phyloP scores from a whole-genome alignment of 495 filamentous ascomycete genomes.

The Penicillium turbatum region DNA sequence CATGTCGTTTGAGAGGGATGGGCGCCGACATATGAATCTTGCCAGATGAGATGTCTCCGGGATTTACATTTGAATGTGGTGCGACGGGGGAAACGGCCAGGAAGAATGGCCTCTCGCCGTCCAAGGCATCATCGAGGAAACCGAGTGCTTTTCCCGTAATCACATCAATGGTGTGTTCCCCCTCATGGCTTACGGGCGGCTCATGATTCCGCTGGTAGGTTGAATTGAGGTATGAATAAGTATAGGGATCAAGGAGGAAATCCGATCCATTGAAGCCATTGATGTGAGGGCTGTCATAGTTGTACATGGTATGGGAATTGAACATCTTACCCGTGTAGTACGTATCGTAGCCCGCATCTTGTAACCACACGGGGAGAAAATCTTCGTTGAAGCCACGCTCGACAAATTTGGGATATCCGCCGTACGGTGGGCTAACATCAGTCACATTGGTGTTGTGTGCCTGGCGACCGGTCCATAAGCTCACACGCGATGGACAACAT shows the following conservation, averaged over 20 bases:
- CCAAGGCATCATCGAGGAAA: constrained; percentile 58
- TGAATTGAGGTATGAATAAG: constrained; percentile 66
- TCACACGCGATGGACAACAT: constrained; percentile 62
- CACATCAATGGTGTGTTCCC: constrained; percentile 58
- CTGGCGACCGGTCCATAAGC: constrained; percentile 59
- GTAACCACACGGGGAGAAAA: constrained; percentile 67
- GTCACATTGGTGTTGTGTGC: constrained; percentile 77
- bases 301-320: constrained; percentile 57
- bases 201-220: constrained; percentile 62
- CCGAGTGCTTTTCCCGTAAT: constrained; percentile 57
- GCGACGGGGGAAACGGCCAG: constrained; percentile 62
- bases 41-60: constrained; percentile 12
- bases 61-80: constrained; percentile 58
- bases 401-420: constrained; percentile 70
- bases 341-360: constrained; percentile 65
- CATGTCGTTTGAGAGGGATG: constrained; percentile 42
- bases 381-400: constrained; percentile 60
- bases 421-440: constrained; percentile 59
- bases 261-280: constrained; percentile 56
- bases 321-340: constrained; percentile 73
- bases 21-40: constrained; percentile 44
- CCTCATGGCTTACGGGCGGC: constrained; percentile 51
- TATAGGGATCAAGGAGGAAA: constrained; percentile 68
- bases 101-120: constrained; percentile 58
- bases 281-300: constrained; percentile 55